phyloP scores from a whole-genome alignment of 805 yeast genomes.

The Schwanniomyces occidentalis region DNA sequence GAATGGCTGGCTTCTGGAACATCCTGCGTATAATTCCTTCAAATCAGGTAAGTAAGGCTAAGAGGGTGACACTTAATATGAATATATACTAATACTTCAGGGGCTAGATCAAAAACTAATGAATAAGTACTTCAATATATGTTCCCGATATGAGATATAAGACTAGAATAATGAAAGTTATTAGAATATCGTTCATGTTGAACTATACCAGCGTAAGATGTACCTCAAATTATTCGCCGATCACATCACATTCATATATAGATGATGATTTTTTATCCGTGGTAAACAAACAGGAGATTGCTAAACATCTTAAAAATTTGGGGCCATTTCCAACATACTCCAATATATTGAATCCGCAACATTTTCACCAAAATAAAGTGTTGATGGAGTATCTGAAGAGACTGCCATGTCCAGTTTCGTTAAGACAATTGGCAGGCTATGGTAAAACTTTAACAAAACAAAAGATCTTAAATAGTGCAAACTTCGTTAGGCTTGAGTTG shows the following conservation, averaged over 20 bases:
- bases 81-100: too few relatives aligned
- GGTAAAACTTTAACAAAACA: conserved; percentile 77
- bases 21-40: too few relatives aligned
- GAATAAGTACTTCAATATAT: too few relatives aligned
- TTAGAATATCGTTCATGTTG: too few relatives aligned
- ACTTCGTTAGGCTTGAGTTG: conserved; percentile 82
- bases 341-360: conserved; percentile 56
- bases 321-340: conserved; percentile 45
- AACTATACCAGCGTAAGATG: not conserved
- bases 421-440: conserved; percentile 87
- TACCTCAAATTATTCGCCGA: conserved; percentile 8
- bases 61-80: too few relatives aligned
- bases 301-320: conserved; percentile 28
- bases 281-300: conserved; percentile 20
- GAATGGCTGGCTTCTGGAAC: conserved; percentile 4
- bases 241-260: conserved; percentile 30
- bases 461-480: conserved; percentile 80
- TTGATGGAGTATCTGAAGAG: conserved; percentile 62
- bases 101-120: too few relatives aligned
- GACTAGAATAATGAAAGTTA: too few relatives aligned
- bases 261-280: conserved; percentile 36
- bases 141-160: too few relatives aligned
- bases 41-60: too few relatives aligned
- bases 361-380: conserved; percentile 81
- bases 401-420: conserved; percentile 83